Base-by-base conservation (phyloP, 305 asterid species). In the Andrographis paniculata region DNA sequence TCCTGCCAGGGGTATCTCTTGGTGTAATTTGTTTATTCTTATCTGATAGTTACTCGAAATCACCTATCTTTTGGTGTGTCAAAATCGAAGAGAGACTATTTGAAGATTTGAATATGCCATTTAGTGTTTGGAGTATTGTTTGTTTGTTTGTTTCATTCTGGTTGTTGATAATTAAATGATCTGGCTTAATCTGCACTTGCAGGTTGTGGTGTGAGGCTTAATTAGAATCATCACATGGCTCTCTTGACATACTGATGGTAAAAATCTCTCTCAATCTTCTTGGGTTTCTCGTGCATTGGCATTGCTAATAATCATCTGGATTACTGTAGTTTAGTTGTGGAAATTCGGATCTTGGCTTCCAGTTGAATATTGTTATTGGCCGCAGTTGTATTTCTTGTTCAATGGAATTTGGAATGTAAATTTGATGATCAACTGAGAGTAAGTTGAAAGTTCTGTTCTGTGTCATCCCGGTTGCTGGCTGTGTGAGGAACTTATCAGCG, bases 391-490 rank as follows among this genome's bases (percentile, higher is more conserved):
- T 57, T 46, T 48, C 33, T 48, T 63, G 66, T 55, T 63, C 67
- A 23, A 9, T 56, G 31, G 13, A 74, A 65, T 50, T 68, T 50
- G 64, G 82, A 69, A 62, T 47, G 75, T 43, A 71, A 74, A 86
- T 50, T 75, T 69, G 78, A 78, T 64, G 50, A 47, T 17, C 62
- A 31, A 42, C 60, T 52, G 69, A 77, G 77, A 55, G 91, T 62
- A 53, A 54, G 68, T 66, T 65, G 48, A 41, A 58, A 64, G 62
- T 64, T 78, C 80, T 75, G 74, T 71, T 56, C 66, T 40, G 50
- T 51, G 76, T 76, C 84, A 62, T 73, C 88, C 73, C 68, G 57
- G 76, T 66, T 45, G 69, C 77, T 55, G 66, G 71, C 58, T 69
- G 79, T 60, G 76, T 58, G 71, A 53, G 58, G 71, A 53, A 52